Percentiles rank a stretch among this genome's conserved stretches.
These are phyloP conservation scores for Gloeopeniophorella convolvens DNA, from an alignment of 768 basidiomycete genomes.

Conservation along the genomic window DNA sequence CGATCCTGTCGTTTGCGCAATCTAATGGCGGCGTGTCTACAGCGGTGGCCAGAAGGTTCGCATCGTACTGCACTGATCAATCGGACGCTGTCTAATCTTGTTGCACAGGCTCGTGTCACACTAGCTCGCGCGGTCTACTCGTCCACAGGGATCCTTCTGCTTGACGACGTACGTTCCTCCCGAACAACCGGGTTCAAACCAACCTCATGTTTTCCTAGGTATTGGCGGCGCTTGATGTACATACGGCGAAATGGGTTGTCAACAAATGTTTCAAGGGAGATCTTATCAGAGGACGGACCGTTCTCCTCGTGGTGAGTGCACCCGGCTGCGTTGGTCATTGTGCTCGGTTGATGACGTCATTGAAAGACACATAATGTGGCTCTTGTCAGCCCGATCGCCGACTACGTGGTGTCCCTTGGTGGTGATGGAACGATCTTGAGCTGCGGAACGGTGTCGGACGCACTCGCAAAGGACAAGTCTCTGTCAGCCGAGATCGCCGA, in stretches of 20 bases:
- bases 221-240: conserved; percentile 46
- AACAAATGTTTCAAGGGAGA: conserved; percentile 44
- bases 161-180: conserved; percentile 56
- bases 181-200: too few relatives aligned
- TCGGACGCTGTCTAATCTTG: too few relatives aligned
- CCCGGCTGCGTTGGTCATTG: neutral
- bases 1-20: too few relatives aligned
- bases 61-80: too few relatives aligned
- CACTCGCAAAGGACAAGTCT: conserved; percentile 35
- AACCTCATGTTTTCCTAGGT: too few relatives aligned
- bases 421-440: conserved; percentile 45
- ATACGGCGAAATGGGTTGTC: conserved; percentile 47
- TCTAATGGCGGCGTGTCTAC: too few relatives aligned
- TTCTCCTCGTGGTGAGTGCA: conserved; percentile 42
- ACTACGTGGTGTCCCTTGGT: conserved; percentile 50
- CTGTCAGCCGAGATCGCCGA: conserved; percentile 26
- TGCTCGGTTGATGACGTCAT: too few relatives aligned
- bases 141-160: conserved; percentile 51
- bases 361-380: conserved; percentile 50
- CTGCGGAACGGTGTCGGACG: conserved; percentile 44
- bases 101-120: conserved; percentile 48
- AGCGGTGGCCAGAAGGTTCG: conserved; percentile 57
- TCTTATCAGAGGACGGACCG: conserved; percentile 42
- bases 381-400: conserved; percentile 45
- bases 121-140: conserved; percentile 57